A percentile compares a stretch with the other conserved stretches of the same genome.
Evolutionary conservation across 1,284 basidiomycete genomes (phyloP).

Genomic region (Ceratobasidium sp.): DNA sequence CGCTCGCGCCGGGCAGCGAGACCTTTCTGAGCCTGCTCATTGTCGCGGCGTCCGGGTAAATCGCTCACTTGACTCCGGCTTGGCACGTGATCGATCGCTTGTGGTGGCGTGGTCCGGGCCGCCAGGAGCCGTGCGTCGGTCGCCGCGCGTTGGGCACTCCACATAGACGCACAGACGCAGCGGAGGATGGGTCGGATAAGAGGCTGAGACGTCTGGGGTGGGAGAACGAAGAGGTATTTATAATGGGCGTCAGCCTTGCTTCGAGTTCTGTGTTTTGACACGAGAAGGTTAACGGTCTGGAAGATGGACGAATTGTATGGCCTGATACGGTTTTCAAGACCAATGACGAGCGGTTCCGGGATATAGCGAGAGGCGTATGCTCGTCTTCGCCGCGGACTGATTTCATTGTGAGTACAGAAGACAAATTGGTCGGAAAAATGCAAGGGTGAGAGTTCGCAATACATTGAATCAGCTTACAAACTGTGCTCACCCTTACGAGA

Average conservation of each 20-base stretch:
- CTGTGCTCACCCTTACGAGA: too few relatives aligned
- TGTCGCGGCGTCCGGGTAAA: neutral
- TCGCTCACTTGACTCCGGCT: neutral
- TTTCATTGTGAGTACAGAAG: too few relatives aligned
- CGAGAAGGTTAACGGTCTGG: neutral
- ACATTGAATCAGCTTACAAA: too few relatives aligned
- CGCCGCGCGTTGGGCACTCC: neutral
- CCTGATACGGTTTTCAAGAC: too few relatives aligned
- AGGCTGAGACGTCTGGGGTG: slow-evolving; percentile 19
- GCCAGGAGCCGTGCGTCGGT: neutral
- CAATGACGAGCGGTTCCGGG: too few relatives aligned
- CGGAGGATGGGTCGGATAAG: neutral
- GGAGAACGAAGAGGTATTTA: slow-evolving; percentile 4
- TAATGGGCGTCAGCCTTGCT: neutral
- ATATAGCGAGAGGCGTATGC: too few relatives aligned
- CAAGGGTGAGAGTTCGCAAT: too few relatives aligned
- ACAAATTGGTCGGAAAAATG: too few relatives aligned
- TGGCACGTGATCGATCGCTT: neutral
- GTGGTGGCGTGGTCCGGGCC: neutral
- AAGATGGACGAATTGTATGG: neutral
- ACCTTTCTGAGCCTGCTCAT: slow-evolving; percentile 6
- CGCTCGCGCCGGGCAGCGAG: slow-evolving; percentile 11
- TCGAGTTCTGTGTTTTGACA: neutral
- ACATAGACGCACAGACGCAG: neutral
- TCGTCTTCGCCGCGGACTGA: too few relatives aligned